Conservation (phyloP, 805 yeast genomes). For the Metschnikowia proteae region DNA sequence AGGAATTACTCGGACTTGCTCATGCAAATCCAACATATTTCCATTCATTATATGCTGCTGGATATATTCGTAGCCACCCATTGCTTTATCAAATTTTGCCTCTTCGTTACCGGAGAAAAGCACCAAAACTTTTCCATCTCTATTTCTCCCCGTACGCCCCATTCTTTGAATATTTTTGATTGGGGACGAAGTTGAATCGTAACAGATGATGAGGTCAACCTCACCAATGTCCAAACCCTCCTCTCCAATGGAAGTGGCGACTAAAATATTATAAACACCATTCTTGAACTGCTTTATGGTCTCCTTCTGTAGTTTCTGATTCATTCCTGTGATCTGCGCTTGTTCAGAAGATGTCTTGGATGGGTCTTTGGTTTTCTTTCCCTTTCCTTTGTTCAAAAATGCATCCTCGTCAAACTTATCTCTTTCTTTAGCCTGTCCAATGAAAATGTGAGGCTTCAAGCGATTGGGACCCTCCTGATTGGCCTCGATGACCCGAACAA, state of each 20-base stretch:
- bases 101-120: constrained; percentile 77
- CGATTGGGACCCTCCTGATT: constrained; percentile 37
- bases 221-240: constrained; percentile 99
- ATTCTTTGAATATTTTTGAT: constrained; percentile 90
- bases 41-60: constrained; percentile 63
- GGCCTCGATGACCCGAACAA: constrained; percentile 64
- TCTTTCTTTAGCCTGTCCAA: constrained; percentile 83
- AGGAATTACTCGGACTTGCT: constrained; percentile 70
- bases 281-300: constrained; percentile 67
- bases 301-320: constrained; percentile 80
- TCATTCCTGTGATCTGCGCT: constrained; percentile 84
- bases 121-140: constrained; percentile 79
- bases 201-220: constrained; percentile 89
- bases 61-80: constrained; percentile 75
- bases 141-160: constrained; percentile 97
- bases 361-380: constrained; percentile 43
- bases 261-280: constrained; percentile 74
- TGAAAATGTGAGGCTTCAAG: constrained; percentile 76
- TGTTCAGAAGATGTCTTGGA: constrained; percentile 72
- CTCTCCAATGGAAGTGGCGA: constrained; percentile 97
- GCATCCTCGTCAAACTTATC: constrained; percentile 61
- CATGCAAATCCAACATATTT: constrained; percentile 39
- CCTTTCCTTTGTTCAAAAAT: constrained; percentile 41
- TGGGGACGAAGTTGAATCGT: constrained; percentile 90
- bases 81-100: constrained; percentile 73